phyloP scores from a whole-genome alignment of 768 basidiomycete species.

The Amanita rubescens region DNA sequence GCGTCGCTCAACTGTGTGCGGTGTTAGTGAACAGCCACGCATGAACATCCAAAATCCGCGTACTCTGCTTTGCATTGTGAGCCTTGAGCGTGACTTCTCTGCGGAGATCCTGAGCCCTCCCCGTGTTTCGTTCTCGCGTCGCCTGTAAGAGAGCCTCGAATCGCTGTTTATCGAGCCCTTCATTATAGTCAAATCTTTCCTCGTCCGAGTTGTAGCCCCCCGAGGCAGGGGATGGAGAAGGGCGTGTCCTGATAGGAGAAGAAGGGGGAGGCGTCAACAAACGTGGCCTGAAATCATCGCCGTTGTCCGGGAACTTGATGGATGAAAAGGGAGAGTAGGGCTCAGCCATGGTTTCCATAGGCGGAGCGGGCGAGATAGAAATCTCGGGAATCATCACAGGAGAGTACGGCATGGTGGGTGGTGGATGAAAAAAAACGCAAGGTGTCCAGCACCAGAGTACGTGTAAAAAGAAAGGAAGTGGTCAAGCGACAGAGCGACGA shows the following conservation, averaged over 20 bases:
- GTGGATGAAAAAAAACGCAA: slow-evolving; percentile 19
- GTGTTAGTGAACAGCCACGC: neutral
- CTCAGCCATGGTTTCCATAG: slow-evolving; percentile 41
- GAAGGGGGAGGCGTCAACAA: slow-evolving; percentile 52
- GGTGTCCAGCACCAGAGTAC: no score
- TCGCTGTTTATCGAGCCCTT: slow-evolving; percentile 54
- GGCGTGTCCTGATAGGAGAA: slow-evolving; percentile 29
- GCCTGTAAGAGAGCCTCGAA: slow-evolving; percentile 60
- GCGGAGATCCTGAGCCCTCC: slow-evolving; percentile 49
- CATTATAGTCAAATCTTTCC: slow-evolving; percentile 4
- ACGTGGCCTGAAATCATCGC: slow-evolving; percentile 49
- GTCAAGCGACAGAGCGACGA: slow-evolving; percentile 22
- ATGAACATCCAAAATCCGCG: neutral
- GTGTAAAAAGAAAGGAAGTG: slow-evolving; percentile 24
- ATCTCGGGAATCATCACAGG: slow-evolving; percentile 53
- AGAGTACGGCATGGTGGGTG: slow-evolving; percentile 31
- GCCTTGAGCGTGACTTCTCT: slow-evolving; percentile 69
- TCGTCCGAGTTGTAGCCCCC: slow-evolving; percentile 18
- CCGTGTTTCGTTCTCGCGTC: slow-evolving; percentile 48
- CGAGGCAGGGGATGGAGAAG: slow-evolving; percentile 46
- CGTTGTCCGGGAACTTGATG: slow-evolving; percentile 25
- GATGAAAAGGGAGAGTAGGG: slow-evolving; percentile 59
- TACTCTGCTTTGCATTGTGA: slow-evolving; percentile 71
- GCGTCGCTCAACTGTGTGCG: slow-evolving; percentile 54
- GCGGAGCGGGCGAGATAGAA: slow-evolving; percentile 60